phyloP scores from a whole-genome alignment of 2,329 filamentous ascomycete genomes.

The Cryphonectria carpinicola region DNA sequence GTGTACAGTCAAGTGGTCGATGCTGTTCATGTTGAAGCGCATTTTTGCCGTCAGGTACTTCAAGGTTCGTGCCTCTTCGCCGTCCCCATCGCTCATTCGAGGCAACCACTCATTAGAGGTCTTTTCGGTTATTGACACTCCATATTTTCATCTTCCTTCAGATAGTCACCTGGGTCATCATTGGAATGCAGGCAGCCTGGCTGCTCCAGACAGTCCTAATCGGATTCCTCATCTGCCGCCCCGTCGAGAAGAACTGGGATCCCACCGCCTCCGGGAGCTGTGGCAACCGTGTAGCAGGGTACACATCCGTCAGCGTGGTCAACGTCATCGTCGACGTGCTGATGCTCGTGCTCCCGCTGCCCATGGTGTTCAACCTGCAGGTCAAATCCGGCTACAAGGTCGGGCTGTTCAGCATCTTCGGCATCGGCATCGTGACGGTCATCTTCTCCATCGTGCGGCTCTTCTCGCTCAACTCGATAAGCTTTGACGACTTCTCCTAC shows the following conservation, averaged over 20 bases:
- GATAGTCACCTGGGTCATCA: slow-evolving; percentile 23
- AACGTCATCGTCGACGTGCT: slow-evolving; percentile 45
- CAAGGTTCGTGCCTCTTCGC: slow-evolving; percentile 6
- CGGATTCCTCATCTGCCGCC: slow-evolving; percentile 35
- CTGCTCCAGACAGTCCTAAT: slow-evolving; percentile 25
- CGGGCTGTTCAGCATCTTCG: slow-evolving; percentile 36
- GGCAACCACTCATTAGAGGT: neutral
- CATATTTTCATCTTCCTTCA: neutral
- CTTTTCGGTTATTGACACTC: neutral
- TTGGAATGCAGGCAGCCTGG: slow-evolving; percentile 22
- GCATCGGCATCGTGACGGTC: slow-evolving; percentile 37
- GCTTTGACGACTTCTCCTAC: slow-evolving; percentile 35
- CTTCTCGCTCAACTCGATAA: slow-evolving; percentile 30
- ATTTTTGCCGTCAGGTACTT: slow-evolving; percentile 24
- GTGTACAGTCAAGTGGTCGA: slow-evolving; percentile 25
- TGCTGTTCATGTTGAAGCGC: slow-evolving; percentile 26
- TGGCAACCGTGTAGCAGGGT: slow-evolving; percentile 42
- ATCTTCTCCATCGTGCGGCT: slow-evolving; percentile 40
- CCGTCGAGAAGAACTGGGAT: slow-evolving; percentile 34
- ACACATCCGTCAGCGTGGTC: slow-evolving; percentile 44
- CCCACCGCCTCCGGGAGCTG: slow-evolving; percentile 38
- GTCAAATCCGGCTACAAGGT: slow-evolving; percentile 38
- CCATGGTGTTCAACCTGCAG: slow-evolving; percentile 42
- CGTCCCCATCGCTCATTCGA: too few species aligned
- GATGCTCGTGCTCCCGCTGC: slow-evolving; percentile 44